A percentile compares a stretch with the other conserved stretches of the same genome.
Conservation (phyloP, 2,329 filamentous ascomycete species). For the Nigrograna mackinnonii region DNA sequence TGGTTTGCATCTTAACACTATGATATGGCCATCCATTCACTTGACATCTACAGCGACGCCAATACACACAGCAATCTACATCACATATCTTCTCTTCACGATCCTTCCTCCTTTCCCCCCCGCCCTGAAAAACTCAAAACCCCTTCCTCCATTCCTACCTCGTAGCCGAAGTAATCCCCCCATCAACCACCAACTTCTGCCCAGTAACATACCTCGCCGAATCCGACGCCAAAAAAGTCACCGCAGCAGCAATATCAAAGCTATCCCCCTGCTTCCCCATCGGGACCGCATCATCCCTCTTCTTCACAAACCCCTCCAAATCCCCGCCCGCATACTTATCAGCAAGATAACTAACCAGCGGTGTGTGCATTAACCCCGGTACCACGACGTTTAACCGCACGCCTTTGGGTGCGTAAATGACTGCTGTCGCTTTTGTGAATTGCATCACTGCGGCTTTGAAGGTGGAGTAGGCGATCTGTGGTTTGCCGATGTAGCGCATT, state of each 20-base stretch:
- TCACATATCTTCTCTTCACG: too few species aligned
- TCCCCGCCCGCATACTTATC: slow-evolving; percentile 13
- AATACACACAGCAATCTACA: too few species aligned
- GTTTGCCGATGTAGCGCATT: slow-evolving; percentile 55
- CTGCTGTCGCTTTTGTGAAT: slow-evolving; percentile 54
- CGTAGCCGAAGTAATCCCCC: slow-evolving; percentile 33
- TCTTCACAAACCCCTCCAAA: slow-evolving; percentile 8
- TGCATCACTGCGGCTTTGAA: slow-evolving; percentile 57
- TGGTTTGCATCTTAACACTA: too few species aligned
- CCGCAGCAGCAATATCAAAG: slow-evolving; percentile 38
- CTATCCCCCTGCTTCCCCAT: slow-evolving; percentile 37
- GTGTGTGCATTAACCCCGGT: slow-evolving; percentile 60
- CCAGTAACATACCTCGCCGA: slow-evolving; percentile 39
- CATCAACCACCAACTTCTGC: slow-evolving; percentile 41
- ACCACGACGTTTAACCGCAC: slow-evolving; percentile 60
- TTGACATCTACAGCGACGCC: too few species aligned
- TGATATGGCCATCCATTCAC: too few species aligned
- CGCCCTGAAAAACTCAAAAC: too few species aligned
- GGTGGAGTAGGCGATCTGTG: slow-evolving; percentile 59
- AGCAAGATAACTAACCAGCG: slow-evolving; percentile 9
- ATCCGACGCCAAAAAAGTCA: slow-evolving; percentile 32
- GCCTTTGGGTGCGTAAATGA: slow-evolving; percentile 53
- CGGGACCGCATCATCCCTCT: slow-evolving; percentile 20
- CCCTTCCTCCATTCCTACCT: slow-evolving; percentile 4
- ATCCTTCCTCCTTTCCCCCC: too few species aligned